phyloP scores from a whole-genome alignment of 345 rosid species.

The Isatis tinctoria region DNA sequence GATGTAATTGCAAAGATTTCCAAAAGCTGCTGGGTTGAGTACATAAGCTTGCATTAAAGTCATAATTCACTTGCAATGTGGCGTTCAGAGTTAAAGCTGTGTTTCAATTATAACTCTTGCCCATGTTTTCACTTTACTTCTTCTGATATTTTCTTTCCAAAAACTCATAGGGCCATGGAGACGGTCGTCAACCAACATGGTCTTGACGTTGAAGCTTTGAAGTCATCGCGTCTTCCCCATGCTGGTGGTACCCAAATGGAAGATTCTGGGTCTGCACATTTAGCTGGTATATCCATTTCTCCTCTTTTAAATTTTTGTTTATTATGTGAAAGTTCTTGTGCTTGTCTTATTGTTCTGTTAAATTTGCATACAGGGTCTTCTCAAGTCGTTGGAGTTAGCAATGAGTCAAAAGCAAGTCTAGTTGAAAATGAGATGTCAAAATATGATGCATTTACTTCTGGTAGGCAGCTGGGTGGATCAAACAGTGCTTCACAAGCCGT shows the following conservation, averaged over 20 bases:
- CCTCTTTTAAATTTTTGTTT: constrained; percentile 9
- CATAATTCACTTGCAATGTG: not conserved
- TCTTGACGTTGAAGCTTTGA: constrained; percentile 89
- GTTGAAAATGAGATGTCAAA: constrained; percentile 67
- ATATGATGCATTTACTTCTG: constrained; percentile 55
- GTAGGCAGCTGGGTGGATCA: constrained; percentile 69
- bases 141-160: constrained; percentile 24
- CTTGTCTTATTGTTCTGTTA: not conserved
- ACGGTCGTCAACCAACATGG: constrained; percentile 89
- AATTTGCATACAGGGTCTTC: constrained; percentile 60
- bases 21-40: not conserved
- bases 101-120: not conserved
- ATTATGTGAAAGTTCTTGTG: not conserved
- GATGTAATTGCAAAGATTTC: not conserved
- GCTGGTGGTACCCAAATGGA: constrained; percentile 69
- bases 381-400: constrained; percentile 52
- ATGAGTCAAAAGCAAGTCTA: constrained; percentile 49
- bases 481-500: constrained; percentile 55
- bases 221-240: constrained; percentile 63
- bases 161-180: constrained; percentile 85
- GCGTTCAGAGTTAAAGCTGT: not conserved
- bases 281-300: constrained; percentile 51
- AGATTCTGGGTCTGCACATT: constrained; percentile 57
- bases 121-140: constrained; percentile 9
- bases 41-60: not conserved